phyloP scores from a whole-genome alignment of 148 eudicot species.

The Polygonum aviculare region DNA sequence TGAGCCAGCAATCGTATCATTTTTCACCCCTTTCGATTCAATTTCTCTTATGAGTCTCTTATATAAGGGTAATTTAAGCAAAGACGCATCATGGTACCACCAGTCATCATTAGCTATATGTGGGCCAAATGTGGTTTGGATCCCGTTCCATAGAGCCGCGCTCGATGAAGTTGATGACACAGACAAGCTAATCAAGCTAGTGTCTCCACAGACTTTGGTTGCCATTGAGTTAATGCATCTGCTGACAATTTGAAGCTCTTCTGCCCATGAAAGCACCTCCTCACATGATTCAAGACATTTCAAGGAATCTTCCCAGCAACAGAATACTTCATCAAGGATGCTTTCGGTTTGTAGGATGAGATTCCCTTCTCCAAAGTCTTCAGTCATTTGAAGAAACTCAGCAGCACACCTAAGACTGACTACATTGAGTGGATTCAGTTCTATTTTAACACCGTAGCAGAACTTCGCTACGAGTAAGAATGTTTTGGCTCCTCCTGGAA shows the following conservation, averaged over 20 bases:
- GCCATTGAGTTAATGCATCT: slow-evolving; percentile 38
- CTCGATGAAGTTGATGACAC: slow-evolving; percentile 18
- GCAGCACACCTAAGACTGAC: slow-evolving; percentile 42
- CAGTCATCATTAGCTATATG: slow-evolving; percentile 23
- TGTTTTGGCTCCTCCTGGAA: slow-evolving; percentile 44
- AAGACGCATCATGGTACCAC: slow-evolving; percentile 43
- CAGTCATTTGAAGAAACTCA: slow-evolving; percentile 40
- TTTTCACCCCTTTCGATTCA: slow-evolving; percentile 23
- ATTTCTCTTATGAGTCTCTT: slow-evolving; percentile 27
- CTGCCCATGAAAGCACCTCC: slow-evolving; percentile 26
- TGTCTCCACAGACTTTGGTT: slow-evolving; percentile 25
- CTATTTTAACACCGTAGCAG: slow-evolving; percentile 36
- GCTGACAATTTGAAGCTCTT: slow-evolving; percentile 34
- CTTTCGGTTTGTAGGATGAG: slow-evolving; percentile 30
- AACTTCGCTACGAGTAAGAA: slow-evolving; percentile 44
- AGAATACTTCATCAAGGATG: slow-evolving; percentile 26
- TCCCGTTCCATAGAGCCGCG: slow-evolving; percentile 27
- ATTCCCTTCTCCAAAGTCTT: slow-evolving; percentile 38
- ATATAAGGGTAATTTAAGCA: slow-evolving; percentile 28
- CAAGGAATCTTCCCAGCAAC: slow-evolving; percentile 29
- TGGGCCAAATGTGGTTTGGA: slow-evolving; percentile 21
- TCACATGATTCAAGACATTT: slow-evolving; percentile 35
- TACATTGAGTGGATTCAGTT: slow-evolving; percentile 29
- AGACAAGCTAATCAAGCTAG: slow-evolving; percentile 25
- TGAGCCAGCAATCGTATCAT: slow-evolving; percentile 32